Percentiles rank a stretch among this genome's conserved stretches.
phyloP scores from a whole-genome alignment of 2,329 filamentous ascomycete genomes.

The Coniosporium tulheliwenetii region DNA sequence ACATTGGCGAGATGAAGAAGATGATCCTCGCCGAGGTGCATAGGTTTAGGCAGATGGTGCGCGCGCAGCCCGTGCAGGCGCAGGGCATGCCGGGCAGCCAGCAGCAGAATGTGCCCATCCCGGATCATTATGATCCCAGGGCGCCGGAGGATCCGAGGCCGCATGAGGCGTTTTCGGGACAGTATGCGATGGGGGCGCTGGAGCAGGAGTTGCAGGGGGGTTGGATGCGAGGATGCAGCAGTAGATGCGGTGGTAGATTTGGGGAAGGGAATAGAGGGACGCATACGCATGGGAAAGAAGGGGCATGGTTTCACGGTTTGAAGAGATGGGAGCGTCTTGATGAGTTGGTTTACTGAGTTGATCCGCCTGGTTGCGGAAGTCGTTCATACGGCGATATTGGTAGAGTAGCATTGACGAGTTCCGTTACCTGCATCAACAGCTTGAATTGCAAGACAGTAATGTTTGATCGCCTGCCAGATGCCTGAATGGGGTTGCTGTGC shows the following conservation, averaged over 20 bases:
- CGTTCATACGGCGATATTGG: no score
- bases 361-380: no score
- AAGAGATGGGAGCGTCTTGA: no score
- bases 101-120: conserved; percentile 42
- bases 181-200: conserved; percentile 21
- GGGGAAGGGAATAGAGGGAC: neutral
- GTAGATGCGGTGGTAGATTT: neutral
- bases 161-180: conserved; percentile 33
- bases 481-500: no score
- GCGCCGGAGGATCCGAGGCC: conserved; percentile 47
- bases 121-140: conserved; percentile 41
- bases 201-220: conserved; percentile 33
- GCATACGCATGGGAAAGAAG: neutral
- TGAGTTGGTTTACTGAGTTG: no score
- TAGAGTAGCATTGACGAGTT: no score
- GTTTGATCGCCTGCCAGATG: no score
- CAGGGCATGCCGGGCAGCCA: conserved; percentile 14
- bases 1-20: conserved; percentile 84
- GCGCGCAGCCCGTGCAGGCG: conserved; percentile 24
- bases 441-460: no score
- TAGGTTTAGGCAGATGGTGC: conserved; percentile 44
- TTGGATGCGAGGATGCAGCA: conserved; percentile 4
- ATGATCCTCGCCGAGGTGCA: conserved; percentile 96
- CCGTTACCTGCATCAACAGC: no score
- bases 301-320: no score